Percentiles rank a stretch among this genome's conserved stretches.
Evolutionary conservation across 2,329 filamentous ascomycete species (phyloP).

Genomic region (Fusarium sp.): DNA sequence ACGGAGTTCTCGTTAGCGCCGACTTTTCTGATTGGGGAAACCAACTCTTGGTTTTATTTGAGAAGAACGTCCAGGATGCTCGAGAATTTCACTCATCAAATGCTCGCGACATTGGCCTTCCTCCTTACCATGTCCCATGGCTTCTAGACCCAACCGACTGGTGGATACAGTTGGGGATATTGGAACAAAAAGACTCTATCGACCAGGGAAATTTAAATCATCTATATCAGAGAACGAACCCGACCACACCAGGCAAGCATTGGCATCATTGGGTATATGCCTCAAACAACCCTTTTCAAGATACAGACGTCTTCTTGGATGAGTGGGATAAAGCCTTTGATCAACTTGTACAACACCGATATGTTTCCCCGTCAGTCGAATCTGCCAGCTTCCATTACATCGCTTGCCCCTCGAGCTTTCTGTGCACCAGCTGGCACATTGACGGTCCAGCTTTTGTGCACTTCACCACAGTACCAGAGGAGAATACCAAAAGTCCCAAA

Average conservation of each 20-base stretch:
- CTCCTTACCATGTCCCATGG: background rate
- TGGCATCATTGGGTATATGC: background rate
- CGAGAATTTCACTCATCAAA: background rate
- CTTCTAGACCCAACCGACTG: background rate
- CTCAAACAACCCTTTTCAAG: background rate
- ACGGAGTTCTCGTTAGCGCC: background rate
- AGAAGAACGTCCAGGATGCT: background rate
- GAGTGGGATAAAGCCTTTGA: background rate
- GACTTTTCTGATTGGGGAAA: background rate
- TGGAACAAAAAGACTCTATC: background rate
- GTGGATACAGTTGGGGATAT: background rate
- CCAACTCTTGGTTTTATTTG: background rate
- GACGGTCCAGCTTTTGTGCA: background rate
- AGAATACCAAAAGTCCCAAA: background rate
- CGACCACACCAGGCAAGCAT: background rate
- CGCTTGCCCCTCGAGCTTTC: background rate
- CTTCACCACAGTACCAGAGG: background rate
- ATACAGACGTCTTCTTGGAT: background rate
- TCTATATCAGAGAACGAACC: background rate
- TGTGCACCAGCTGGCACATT: background rate
- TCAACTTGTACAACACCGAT: background rate
- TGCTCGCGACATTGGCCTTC: background rate
- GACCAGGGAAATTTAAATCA: background rate
- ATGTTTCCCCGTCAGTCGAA: background rate
- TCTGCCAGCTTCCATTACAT: background rate